Base-by-base conservation (phyloP, 768 basidiomycete genomes). In the Chalciporus chontae region DNA sequence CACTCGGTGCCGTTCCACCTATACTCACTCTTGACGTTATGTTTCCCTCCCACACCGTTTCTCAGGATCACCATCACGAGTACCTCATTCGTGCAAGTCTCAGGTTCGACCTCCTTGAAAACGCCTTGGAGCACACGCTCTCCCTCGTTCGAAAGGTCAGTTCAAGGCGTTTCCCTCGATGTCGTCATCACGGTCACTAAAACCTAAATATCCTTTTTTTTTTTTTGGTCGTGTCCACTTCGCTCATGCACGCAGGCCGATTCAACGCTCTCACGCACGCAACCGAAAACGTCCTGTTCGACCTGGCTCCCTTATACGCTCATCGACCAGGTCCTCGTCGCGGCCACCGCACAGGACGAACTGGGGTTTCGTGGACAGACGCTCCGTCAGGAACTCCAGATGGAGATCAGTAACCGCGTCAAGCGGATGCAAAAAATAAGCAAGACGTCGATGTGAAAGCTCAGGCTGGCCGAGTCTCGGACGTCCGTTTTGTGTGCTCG, bases 241-340 rank as follows among this genome's bases (percentile, higher is more conserved):
- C n/a, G n/a, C n/a, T n/a, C n/a, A n/a, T n/a, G n/a, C n/a, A n/a
- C 44, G 9, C 51, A 87, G 84, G 74, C 78, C 41, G 80, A 83
- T 54, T 63, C 71, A 46, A 73, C 73, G 38, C 67, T 85, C 40
- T 70, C 77, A 38, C 80, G 76, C 57, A 73, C 76, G 43, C 69
- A 75, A 19, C 74, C 76, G 24, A 80, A 74, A 61, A 73, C 75
- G 34, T 78, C 87, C 3, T 78, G 76, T 29, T 64, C 77, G 46
- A 86, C 86, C 4, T 92, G 89, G 85, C 71, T 92, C 34, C 91
- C 91, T 13, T 93, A 93, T 61, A 80, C 82, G 43, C 75, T 93
- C 47, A 79, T 94, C 54, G 91, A 94, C 67, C 85, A 90, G 67
- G 85, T 93, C 31, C 74, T 93, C 24, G 74, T 75, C 19, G 83